Evolutionary conservation across 768 basidiomycete species (phyloP).

Genomic region (Crassisporium funariophilum): DNA sequence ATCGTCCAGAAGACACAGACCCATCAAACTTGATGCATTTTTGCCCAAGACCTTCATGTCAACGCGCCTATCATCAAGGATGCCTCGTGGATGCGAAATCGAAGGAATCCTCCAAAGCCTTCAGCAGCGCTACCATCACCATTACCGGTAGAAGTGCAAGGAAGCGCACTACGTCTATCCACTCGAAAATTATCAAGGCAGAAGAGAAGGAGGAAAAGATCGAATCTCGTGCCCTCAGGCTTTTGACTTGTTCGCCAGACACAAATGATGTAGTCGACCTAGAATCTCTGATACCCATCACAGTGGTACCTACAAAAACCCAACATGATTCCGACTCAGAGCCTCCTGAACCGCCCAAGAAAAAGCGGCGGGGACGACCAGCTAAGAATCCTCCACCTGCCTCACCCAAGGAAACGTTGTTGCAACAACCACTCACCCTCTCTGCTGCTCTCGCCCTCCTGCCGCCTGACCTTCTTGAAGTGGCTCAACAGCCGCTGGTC

Average conservation of each 20-base stretch:
- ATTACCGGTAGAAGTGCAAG: conserved; percentile 10
- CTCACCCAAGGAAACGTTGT: not conserved
- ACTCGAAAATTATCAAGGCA: not conserved
- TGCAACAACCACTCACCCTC: conserved; percentile 10
- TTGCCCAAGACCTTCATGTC: conserved; percentile 55
- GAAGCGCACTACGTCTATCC: conserved; percentile 11
- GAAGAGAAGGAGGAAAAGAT: conserved; percentile 1
- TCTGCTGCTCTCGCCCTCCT: conserved; percentile 21
- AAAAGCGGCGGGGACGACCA: conserved; percentile 1
- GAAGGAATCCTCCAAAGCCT: conserved; percentile 16
- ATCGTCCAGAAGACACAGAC: conserved; percentile 41
- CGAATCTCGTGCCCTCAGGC: conserved; percentile 21
- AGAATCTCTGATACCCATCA: conserved; percentile 17
- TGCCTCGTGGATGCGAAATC: conserved; percentile 41
- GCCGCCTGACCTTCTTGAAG: conserved; percentile 39
- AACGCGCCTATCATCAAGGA: conserved; percentile 46
- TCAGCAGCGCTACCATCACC: conserved; percentile 1
- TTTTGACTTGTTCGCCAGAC: conserved; percentile 42
- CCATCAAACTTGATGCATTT: conserved; percentile 47
- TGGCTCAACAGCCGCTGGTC: conserved; percentile 57
- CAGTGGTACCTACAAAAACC: conserved; percentile 1
- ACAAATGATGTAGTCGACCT: conserved; percentile 29
- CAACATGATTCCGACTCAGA: conserved; percentile 11
- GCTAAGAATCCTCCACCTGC: not conserved
- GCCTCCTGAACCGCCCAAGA: conserved; percentile 10